phyloP scores from a whole-genome alignment of 1,139 yeast species.

The Candida sanyaensis region DNA sequence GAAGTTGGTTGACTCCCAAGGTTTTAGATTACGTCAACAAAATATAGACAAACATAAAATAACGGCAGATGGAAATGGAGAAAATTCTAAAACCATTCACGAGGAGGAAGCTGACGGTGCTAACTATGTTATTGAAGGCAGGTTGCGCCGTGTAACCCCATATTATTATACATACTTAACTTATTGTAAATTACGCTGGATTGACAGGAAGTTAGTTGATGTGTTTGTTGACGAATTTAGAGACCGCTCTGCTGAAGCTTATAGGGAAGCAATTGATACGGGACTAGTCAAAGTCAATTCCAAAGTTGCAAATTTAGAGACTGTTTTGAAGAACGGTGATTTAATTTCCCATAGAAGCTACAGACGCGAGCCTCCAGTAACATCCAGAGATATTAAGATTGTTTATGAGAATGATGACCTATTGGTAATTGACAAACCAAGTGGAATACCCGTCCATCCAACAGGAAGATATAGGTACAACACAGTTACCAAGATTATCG shows the following conservation, averaged over 20 bases:
- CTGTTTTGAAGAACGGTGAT: slow-evolving; percentile 80
- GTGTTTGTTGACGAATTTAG: slow-evolving; percentile 84
- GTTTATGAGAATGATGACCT: slow-evolving; percentile 80
- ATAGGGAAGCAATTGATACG: slow-evolving; percentile 61
- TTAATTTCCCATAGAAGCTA: slow-evolving; percentile 80
- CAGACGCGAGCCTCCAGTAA: slow-evolving; percentile 90
- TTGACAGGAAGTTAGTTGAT: slow-evolving; percentile 75
- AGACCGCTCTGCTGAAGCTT: slow-evolving; percentile 72
- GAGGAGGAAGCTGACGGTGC: slow-evolving; percentile 60
- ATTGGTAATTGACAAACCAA: slow-evolving; percentile 88
- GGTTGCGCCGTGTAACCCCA: slow-evolving; percentile 75
- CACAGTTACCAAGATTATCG: slow-evolving; percentile 79
- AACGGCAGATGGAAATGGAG: slow-evolving; percentile 36
- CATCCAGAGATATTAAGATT: slow-evolving; percentile 66
- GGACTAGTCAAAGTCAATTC: slow-evolving; percentile 79
- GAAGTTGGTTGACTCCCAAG: slow-evolving; percentile 43
- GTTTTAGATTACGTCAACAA: slow-evolving; percentile 51
- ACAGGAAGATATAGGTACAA: slow-evolving; percentile 90
- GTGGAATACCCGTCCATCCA: slow-evolving; percentile 96
- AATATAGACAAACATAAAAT: slow-evolving; percentile 42
- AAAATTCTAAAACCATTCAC: slow-evolving; percentile 44
- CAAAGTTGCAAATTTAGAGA: slow-evolving; percentile 61
- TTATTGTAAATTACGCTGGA: slow-evolving; percentile 90
- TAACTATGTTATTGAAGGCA: slow-evolving; percentile 53
- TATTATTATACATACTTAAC: slow-evolving; percentile 89